Evolutionary conservation across 371 early-diverging fungal genomes (phyloP).

Genomic region (Mortierella sp.): DNA sequence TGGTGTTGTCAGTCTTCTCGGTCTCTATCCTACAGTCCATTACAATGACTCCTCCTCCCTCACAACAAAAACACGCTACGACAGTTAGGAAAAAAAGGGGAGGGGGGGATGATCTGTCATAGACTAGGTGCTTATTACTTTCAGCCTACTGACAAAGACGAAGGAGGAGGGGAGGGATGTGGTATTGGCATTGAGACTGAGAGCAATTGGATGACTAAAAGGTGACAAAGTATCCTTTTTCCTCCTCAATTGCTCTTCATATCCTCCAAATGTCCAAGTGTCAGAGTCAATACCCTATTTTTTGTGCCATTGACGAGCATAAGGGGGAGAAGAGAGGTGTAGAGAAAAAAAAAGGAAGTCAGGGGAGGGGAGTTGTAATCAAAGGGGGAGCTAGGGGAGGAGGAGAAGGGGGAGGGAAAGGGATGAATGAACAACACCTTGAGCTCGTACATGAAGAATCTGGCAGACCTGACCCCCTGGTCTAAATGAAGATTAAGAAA

Average conservation of each 20-base stretch:
- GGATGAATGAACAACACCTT: constrained; percentile 3
- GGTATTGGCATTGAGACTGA: too few relatives aligned
- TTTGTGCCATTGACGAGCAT: too few relatives aligned
- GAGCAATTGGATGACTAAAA: background rate
- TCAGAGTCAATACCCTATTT: too few relatives aligned
- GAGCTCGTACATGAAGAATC: constrained; percentile 1
- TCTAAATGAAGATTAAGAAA: constrained; percentile 12
- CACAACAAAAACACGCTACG: background rate
- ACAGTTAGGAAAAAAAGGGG: background rate
- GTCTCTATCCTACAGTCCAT: background rate
- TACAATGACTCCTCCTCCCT: too few relatives aligned
- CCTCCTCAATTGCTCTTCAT: background rate
- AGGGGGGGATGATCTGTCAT: background rate
- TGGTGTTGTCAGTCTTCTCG: background rate
- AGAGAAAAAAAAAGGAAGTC: background rate
- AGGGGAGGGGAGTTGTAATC: background rate
- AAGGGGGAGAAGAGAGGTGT: too few relatives aligned
- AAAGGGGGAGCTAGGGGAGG: background rate
- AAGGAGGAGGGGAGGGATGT: background rate
- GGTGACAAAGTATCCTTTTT: background rate
- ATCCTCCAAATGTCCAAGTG: background rate
- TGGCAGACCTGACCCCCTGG: constrained; percentile 9
- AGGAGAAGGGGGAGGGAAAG: background rate
- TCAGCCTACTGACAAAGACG: background rate
- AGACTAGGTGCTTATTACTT: background rate